Conservation (phyloP, 345 rosid genomes). For the Syzygium oleosum region DNA sequence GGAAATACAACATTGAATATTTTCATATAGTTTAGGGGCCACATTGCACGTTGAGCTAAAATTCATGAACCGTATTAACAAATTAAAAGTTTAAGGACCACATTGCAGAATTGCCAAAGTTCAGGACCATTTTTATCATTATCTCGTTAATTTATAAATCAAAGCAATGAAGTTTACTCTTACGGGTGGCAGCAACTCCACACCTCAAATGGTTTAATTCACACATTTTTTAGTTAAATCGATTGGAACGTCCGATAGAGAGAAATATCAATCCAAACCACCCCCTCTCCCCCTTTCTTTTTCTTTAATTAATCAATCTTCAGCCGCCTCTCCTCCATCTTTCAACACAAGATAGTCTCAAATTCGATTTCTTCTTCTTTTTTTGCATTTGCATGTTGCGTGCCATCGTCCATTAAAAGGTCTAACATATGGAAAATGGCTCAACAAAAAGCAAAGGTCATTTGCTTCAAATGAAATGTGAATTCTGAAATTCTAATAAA, state of each 20-base stretch:
- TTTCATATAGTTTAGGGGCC: too few relatives aligned
- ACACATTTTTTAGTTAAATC: not conserved
- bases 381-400: not conserved
- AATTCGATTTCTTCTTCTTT: not conserved
- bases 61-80: too few relatives aligned
- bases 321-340: not conserved
- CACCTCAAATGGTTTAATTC: not conserved
- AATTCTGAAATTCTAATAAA: not conserved
- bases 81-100: too few relatives aligned
- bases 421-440: not conserved
- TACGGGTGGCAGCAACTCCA: accelerated
- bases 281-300: not conserved
- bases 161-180: not conserved
- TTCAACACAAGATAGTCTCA: not conserved
- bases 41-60: too few relatives aligned
- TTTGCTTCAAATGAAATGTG: not conserved
- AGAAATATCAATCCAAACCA: too few relatives aligned
- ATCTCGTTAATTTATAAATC: not conserved
- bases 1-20: too few relatives aligned
- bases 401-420: not conserved
- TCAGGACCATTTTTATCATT: too few relatives aligned
- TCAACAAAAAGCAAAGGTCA: not conserved
- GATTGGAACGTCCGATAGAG: not conserved
- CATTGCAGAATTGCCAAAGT: too few relatives aligned
- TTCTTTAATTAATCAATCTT: not conserved